Conservation (phyloP, 2,329 filamentous ascomycete genomes). For the Hirsutella minnesotensis region DNA sequence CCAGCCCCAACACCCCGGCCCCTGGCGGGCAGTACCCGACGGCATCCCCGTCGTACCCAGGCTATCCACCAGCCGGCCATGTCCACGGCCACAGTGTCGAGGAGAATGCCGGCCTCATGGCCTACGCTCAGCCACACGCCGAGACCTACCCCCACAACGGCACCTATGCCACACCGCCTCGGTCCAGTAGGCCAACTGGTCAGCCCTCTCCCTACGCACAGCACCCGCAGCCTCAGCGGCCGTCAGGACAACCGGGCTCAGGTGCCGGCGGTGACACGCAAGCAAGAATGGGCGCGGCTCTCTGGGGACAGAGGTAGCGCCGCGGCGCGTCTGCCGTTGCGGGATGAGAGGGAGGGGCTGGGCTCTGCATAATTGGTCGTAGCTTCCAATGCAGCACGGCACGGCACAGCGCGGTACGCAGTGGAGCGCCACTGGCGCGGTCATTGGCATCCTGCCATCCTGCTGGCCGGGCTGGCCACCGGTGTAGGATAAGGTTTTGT, state of each 20-base stretch:
- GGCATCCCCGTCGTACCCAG: slow-evolving; percentile 20
- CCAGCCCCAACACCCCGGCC: slow-evolving; percentile 14
- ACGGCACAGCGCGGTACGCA: neutral
- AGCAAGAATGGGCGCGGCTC: slow-evolving; percentile 5
- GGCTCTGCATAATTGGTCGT: neutral
- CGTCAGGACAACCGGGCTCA: neutral
- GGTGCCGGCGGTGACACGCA: slow-evolving; percentile 2
- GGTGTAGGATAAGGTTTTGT: too few species aligned
- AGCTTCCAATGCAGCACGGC: neutral
- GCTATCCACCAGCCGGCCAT: neutral
- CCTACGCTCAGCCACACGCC: slow-evolving; percentile 19
- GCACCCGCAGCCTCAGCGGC: neutral
- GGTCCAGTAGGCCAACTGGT: neutral
- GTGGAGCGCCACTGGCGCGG: neutral
- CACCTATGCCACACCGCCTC: neutral
- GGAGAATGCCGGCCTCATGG: slow-evolving; percentile 32
- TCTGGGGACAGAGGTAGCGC: slow-evolving; percentile 5
- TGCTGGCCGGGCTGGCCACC: neutral
- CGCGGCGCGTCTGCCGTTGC: too few species aligned
- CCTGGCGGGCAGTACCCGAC: slow-evolving; percentile 23
- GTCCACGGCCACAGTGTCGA: slow-evolving; percentile 19
- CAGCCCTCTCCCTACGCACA: neutral
- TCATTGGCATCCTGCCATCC: neutral
- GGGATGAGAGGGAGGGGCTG: neutral
- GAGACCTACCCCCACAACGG: slow-evolving; percentile 2